phyloP scores from a whole-genome alignment of 2,329 filamentous ascomycete genomes.

The Cercospora sesami region DNA sequence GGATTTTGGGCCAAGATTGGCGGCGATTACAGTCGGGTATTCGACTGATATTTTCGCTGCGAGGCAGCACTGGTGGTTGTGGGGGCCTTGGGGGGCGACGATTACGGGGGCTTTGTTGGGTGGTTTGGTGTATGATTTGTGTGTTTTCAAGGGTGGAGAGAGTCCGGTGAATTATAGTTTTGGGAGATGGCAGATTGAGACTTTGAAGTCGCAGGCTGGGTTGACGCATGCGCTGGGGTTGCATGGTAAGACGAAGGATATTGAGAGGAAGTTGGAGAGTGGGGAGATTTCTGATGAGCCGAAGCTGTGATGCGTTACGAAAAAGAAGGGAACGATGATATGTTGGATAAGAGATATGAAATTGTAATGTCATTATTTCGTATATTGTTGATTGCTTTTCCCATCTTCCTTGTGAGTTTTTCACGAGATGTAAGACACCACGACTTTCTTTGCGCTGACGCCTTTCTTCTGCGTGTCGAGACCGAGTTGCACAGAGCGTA shows the following conservation, averaged over 20 bases:
- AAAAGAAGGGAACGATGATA: background rate
- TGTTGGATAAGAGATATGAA: background rate
- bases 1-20: conserved; percentile 54
- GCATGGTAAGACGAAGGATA: conserved; percentile 18
- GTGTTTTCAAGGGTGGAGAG: conserved; percentile 53
- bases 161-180: conserved; percentile 54
- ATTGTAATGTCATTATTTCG: conserved; percentile 1
- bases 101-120: conserved; percentile 47
- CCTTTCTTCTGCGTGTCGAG: conserved; percentile 42
- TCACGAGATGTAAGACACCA: conserved; percentile 32
- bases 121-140: conserved; percentile 51
- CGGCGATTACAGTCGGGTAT: conserved; percentile 50
- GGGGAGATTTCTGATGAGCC: conserved; percentile 18
- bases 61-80: conserved; percentile 50
- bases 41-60: conserved; percentile 38
- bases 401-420: background rate
- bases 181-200: conserved; percentile 29
- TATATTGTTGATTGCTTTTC: background rate
- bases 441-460: conserved; percentile 45
- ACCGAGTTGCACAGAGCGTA: conserved; percentile 42
- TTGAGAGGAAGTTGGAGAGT: conserved; percentile 24
- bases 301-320: conserved; percentile 13
- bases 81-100: conserved; percentile 47
- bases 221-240: conserved; percentile 26
- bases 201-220: conserved; percentile 25